Evolutionary conservation across 2,329 filamentous ascomycete species (phyloP), one percentile per base, ranked within the genome.

Genomic region (Ascocoryne sarcoides): DNA sequence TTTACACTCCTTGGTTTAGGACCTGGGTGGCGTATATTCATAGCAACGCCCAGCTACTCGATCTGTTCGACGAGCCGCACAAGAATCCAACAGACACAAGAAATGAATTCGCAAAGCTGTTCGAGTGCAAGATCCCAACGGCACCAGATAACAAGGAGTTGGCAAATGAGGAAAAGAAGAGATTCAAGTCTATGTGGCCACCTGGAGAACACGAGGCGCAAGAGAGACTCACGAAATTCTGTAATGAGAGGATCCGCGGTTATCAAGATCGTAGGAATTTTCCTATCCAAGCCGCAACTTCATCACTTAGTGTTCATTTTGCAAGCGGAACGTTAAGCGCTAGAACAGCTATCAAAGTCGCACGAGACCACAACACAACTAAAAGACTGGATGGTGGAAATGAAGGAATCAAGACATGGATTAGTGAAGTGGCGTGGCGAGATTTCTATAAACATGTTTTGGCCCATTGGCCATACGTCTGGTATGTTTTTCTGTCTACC

Each of bases 391-490:
- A 87, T 44, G 74, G 67, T 1, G 82, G 82, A 0, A 70, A 73
- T 15, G 62, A 74, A 12, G 84, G 84, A 0, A 80, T 84, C 42
- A 67, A 73, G 37, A 68, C 70, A 0, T 93, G 85, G 85, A 86
- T 92, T 48, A 79, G 79, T 39, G 86, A 93, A 60, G 70, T 93
- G 3, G 86, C 84, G 0, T 92, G 86, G 86, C 70, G 86, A 10
- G 86, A 93, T 54, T 93, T 93, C 55, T 93, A 93, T 64, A 86
- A 81, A 54, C 84, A 92, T 58, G 84, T 95, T 3, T 64, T 95
- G 4, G 84, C 80, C 0, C 67, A 89, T 45, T 94, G 86, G 85
- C 89, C 89, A 0, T 89, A 88, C 53, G 69, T 88, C 5, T 86
- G 80, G 78, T 79, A 62, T 56, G 70, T 60, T 8, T 30, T 33